phyloP scores from a whole-genome alignment of 352 stramenopile species.

The Phytophthora agathidicida region DNA sequence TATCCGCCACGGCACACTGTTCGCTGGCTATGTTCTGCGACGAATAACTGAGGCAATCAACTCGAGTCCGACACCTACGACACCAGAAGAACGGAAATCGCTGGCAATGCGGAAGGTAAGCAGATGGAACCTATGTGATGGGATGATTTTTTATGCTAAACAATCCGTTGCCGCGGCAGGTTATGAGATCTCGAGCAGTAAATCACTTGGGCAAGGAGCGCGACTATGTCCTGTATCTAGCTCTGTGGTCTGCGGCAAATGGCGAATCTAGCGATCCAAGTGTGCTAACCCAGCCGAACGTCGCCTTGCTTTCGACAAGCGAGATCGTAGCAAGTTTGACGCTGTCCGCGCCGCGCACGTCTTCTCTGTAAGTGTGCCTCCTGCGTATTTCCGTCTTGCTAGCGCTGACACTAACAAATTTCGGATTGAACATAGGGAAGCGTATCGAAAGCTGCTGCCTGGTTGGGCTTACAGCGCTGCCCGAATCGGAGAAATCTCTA shows the following conservation, averaged over 20 bases:
- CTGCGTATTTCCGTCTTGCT: not conserved
- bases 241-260: slow-evolving; percentile 41
- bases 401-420: not conserved
- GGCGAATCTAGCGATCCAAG: slow-evolving; percentile 9
- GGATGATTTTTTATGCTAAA: slow-evolving; percentile 1
- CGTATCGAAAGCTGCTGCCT: slow-evolving; percentile 43
- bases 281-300: slow-evolving; percentile 3
- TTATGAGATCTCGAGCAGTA: slow-evolving; percentile 67
- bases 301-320: slow-evolving; percentile 32
- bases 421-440: slow-evolving; percentile 29
- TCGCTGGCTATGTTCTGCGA: slow-evolving; percentile 56
- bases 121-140: not conserved
- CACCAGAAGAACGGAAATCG: slow-evolving; percentile 55
- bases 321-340: slow-evolving; percentile 30
- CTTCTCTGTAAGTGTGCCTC: slow-evolving; percentile 29
- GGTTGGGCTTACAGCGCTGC: slow-evolving; percentile 46
- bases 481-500: slow-evolving; percentile 28
- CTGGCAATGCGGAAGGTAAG: slow-evolving; percentile 68
- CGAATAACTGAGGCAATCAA: slow-evolving; percentile 49
- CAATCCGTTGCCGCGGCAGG: slow-evolving; percentile 43
- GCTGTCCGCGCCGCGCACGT: slow-evolving; percentile 25
- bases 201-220: slow-evolving; percentile 68
- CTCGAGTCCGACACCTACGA: slow-evolving; percentile 39
- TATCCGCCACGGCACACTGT: slow-evolving; percentile 73
- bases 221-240: slow-evolving; percentile 70